phyloP scores from a whole-genome alignment of 2,329 filamentous ascomycete genomes.

The Phialophora macrospora region DNA sequence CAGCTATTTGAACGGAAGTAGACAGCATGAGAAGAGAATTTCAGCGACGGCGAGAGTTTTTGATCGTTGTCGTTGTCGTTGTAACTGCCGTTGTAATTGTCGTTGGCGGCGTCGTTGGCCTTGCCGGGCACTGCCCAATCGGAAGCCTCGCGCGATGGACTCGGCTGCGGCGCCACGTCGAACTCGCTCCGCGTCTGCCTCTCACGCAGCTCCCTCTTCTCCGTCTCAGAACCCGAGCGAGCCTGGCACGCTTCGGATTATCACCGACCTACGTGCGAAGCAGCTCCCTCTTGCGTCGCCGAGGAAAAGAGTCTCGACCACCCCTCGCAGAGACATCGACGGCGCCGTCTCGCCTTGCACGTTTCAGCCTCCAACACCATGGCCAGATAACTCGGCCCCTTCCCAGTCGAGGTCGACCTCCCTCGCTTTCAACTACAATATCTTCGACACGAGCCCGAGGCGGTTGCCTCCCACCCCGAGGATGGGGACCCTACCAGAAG shows the following conservation, averaged over 20 bases:
- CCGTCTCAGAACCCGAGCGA: not conserved
- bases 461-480: conserved; percentile 13
- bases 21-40: not conserved
- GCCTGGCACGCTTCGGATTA: conserved; percentile 14
- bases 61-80: not conserved
- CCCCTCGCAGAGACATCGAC: conserved; percentile 17
- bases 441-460: conserved; percentile 20
- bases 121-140: not conserved
- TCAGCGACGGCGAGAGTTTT: not conserved
- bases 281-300: conserved; percentile 24
- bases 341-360: conserved; percentile 20
- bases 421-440: conserved; percentile 30
- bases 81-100: not conserved
- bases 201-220: not conserved
- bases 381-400: conserved; percentile 23
- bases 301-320: conserved; percentile 24
- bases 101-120: not conserved
- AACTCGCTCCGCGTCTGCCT: not conserved
- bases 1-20: not conserved
- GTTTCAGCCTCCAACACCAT: conserved; percentile 14
- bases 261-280: conserved; percentile 28
- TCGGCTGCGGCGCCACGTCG: not conserved
- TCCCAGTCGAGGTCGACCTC: conserved; percentile 31
- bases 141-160: conserved; percentile 11
- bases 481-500: conserved; percentile 25